These are phyloP conservation scores for Nicotiana benthamiana DNA, from an alignment of 257 asterid genomes.

Conservation along the genomic window DNA sequence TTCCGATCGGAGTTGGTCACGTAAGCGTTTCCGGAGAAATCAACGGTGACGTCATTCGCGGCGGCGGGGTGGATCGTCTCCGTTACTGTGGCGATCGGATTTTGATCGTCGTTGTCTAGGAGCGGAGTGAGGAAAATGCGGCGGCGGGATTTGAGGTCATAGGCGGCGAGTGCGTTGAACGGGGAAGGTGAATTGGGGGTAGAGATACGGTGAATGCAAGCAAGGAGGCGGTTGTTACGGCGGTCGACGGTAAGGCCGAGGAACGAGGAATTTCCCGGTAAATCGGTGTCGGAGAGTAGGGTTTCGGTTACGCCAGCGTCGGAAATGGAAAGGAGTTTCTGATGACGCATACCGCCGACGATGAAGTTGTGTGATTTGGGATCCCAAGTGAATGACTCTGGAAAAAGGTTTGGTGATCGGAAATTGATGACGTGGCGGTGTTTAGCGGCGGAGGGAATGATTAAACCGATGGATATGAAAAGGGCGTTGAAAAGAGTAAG, in stretches of 20 bases:
- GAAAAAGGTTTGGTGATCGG: constrained; percentile 54
- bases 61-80: constrained; percentile 9
- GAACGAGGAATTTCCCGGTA: constrained; percentile 44
- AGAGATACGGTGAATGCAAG: constrained; percentile 40
- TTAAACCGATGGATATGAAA: constrained; percentile 9
- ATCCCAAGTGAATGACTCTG: constrained; percentile 67
- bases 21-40: constrained; percentile 61
- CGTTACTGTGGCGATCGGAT: constrained; percentile 18
- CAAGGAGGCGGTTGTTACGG: constrained; percentile 56
- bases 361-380: constrained; percentile 69
- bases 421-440: constrained; percentile 55
- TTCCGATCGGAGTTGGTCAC: constrained; percentile 59
- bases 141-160: constrained; percentile 42
- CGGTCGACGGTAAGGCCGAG: constrained; percentile 61
- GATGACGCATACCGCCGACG: constrained; percentile 52
- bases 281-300: constrained; percentile 39
- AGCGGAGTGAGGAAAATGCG: constrained; percentile 45
- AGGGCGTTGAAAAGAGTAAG: neutral
- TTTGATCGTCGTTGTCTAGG: constrained; percentile 9
- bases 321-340: constrained; percentile 50
- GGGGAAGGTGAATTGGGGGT: constrained; percentile 24
- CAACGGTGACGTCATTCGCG: constrained; percentile 56
- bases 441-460: constrained; percentile 17
- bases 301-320: constrained; percentile 56
- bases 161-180: constrained; percentile 54